Evolutionary conservation across 2,329 filamentous ascomycete species (phyloP).

Genomic region (Cryphonectria carpinicola): DNA sequence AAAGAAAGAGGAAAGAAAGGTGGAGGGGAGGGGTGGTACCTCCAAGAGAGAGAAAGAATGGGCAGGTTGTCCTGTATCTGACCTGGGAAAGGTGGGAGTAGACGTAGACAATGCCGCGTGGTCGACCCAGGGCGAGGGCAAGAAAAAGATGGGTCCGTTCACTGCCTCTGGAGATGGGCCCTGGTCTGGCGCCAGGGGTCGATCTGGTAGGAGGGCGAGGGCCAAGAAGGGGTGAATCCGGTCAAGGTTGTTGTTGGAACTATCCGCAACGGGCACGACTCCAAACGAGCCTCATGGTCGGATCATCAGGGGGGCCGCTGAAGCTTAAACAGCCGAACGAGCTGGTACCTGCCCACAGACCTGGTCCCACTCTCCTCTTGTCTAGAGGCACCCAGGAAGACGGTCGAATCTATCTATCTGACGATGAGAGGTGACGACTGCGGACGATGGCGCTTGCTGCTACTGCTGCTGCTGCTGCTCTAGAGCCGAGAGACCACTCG

Average conservation of each 20-base stretch:
- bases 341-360: constrained; percentile 10
- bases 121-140: constrained; percentile 5
- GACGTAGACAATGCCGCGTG: constrained; percentile 21
- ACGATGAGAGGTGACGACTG: constrained; percentile 17
- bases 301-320: constrained; percentile 24
- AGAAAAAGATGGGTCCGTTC: constrained; percentile 9
- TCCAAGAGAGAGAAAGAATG: constrained; percentile 22
- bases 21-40: constrained; percentile 13
- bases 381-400: constrained; percentile 8
- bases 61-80: constrained; percentile 15
- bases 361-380: constrained; percentile 5
- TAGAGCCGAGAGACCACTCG: background rate
- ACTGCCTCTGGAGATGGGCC: constrained; percentile 15
- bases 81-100: constrained; percentile 23
- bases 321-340: constrained; percentile 22
- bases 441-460: background rate
- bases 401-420: constrained; percentile 12
- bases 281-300: constrained; percentile 27
- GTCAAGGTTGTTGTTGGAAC: constrained; percentile 9
- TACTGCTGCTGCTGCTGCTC: background rate
- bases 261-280: constrained; percentile 18
- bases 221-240: constrained; percentile 21
- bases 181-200: constrained; percentile 18
- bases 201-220: constrained; percentile 6
- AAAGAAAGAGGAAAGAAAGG: constrained; percentile 3